These are phyloP conservation scores for thale cress (Arabidopsis thaliana) DNA, from an alignment of 345 rosid genomes.

Conservation along the genomic window DNA sequence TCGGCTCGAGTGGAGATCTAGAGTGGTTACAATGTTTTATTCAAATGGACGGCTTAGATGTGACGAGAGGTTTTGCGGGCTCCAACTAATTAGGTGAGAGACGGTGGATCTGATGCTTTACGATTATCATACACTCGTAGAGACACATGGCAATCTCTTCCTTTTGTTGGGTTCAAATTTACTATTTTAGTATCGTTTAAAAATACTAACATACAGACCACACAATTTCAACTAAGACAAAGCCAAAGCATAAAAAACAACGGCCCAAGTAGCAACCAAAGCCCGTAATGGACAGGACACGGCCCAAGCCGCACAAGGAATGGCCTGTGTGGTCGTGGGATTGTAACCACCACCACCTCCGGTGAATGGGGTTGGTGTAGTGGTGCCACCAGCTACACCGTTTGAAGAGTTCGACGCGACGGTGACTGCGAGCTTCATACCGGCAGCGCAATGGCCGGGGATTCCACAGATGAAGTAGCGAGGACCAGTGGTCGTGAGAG, in stretches of 20 bases:
- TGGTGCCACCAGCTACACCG: slow-evolving; percentile 24
- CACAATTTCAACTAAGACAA: slow-evolving; percentile 18
- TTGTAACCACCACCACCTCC: slow-evolving; percentile 32
- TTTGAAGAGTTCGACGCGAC: slow-evolving; percentile 40
- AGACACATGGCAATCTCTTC: slow-evolving; percentile 15
- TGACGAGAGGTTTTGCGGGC: slow-evolving; percentile 21
- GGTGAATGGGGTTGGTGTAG: slow-evolving; percentile 31
- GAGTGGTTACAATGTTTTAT: slow-evolving; percentile 38
- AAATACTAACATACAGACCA: not conserved
- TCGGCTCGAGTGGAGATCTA: slow-evolving; percentile 23
- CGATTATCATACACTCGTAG: slow-evolving; percentile 3
- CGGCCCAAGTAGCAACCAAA: slow-evolving; percentile 33
- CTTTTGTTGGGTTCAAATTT: not conserved
- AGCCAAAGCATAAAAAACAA: slow-evolving; percentile 19
- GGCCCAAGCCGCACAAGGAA: slow-evolving; percentile 38
- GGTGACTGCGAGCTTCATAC: slow-evolving; percentile 74
- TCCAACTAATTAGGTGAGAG: slow-evolving; percentile 34
- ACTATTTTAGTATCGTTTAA: not conserved
- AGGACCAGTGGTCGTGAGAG: slow-evolving; percentile 75
- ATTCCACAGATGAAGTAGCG: slow-evolving; percentile 79
- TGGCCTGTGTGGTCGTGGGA: slow-evolving; percentile 41
- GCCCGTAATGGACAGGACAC: slow-evolving; percentile 17
- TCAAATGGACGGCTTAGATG: slow-evolving; percentile 36
- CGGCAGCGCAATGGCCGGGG: slow-evolving; percentile 65
- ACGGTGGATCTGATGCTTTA: slow-evolving; percentile 28